Percentiles rank a stretch among this genome's conserved stretches.
phyloP scores from a whole-genome alignment of 2,329 filamentous ascomycete genomes.

The Pseudopyrenochaeta lycopersici region DNA sequence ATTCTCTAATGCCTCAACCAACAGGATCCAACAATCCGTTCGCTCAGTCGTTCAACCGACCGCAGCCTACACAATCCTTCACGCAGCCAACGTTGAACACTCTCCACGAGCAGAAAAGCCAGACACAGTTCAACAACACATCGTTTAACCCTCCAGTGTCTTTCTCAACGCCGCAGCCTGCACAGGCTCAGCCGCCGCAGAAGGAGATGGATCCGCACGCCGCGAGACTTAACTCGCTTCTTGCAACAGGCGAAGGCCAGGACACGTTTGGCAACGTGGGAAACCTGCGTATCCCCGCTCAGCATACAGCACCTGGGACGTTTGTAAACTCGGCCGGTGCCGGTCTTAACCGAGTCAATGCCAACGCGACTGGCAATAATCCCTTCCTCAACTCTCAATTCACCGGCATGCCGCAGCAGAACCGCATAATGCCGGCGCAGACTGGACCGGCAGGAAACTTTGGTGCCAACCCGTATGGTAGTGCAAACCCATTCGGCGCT shows the following conservation, averaged over 20 bases:
- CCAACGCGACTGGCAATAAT: slow-evolving; percentile 77
- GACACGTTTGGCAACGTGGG: slow-evolving; percentile 99
- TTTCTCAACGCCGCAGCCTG: slow-evolving; percentile 51
- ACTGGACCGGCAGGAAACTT: slow-evolving; percentile 61
- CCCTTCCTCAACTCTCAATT: slow-evolving; percentile 88
- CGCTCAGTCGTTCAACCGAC: slow-evolving; percentile 72
- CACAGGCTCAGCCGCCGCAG: slow-evolving; percentile 43
- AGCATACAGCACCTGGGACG: slow-evolving; percentile 94
- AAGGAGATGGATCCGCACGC: slow-evolving; percentile 65
- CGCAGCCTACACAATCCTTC: slow-evolving; percentile 65
- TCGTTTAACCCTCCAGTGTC: slow-evolving; percentile 59
- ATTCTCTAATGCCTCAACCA: slow-evolving; percentile 78
- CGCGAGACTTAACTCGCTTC: slow-evolving; percentile 83
- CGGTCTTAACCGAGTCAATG: slow-evolving; percentile 76
- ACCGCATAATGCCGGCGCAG: slow-evolving; percentile 57
- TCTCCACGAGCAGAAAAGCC: slow-evolving; percentile 84
- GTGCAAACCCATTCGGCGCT: slow-evolving; percentile 65
- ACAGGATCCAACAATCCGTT: slow-evolving; percentile 99
- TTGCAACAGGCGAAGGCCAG: slow-evolving; percentile 88
- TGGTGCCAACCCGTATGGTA: slow-evolving; percentile 55
- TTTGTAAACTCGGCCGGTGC: slow-evolving; percentile 96
- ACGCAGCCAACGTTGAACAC: slow-evolving; percentile 76
- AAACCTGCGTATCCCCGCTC: slow-evolving; percentile 90
- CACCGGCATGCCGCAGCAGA: slow-evolving; percentile 70
- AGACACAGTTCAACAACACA: slow-evolving; percentile 68